Conservation (phyloP, 2,329 filamentous ascomycete genomes). For the Curvularia verruculosa region DNA sequence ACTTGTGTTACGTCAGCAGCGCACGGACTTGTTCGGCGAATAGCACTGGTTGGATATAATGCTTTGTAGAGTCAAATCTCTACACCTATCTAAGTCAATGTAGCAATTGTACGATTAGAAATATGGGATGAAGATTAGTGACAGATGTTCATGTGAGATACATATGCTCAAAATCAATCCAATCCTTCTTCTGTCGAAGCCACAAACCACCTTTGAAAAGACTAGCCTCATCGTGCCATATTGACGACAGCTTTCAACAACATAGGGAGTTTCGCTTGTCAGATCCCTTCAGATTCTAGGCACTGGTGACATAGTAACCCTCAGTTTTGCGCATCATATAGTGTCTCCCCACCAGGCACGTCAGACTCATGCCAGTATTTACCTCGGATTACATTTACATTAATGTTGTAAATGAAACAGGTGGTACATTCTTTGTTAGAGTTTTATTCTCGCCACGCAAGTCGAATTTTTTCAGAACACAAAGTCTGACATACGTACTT, state of each 20-base stretch:
- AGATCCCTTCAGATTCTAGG: too few species aligned
- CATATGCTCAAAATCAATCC: not conserved
- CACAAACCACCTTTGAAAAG: not conserved
- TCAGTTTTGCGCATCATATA: too few species aligned
- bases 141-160: not conserved
- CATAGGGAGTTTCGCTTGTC: too few species aligned
- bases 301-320: too few species aligned
- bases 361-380: not conserved
- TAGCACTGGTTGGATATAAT: not conserved
- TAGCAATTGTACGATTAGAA: not conserved
- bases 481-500: not conserved
- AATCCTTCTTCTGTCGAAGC: not conserved
- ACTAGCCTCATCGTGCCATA: too few species aligned
- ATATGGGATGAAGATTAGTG: not conserved
- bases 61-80: not conserved
- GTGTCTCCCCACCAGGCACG: not conserved
- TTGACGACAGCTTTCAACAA: too few species aligned
- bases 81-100: not conserved
- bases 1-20: constrained; percentile 17
- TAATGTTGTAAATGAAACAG: too few species aligned
- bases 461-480: not conserved
- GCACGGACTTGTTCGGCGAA: constrained; percentile 3
- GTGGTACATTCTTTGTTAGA: not conserved
- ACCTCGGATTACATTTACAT: not conserved
- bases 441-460: not conserved